A percentile compares a stretch with the other conserved stretches of the same genome.
These are phyloP conservation scores for Zoysia pacifica DNA, from an alignment of 176 grass and related monocot species.

Conservation along the genomic window DNA sequence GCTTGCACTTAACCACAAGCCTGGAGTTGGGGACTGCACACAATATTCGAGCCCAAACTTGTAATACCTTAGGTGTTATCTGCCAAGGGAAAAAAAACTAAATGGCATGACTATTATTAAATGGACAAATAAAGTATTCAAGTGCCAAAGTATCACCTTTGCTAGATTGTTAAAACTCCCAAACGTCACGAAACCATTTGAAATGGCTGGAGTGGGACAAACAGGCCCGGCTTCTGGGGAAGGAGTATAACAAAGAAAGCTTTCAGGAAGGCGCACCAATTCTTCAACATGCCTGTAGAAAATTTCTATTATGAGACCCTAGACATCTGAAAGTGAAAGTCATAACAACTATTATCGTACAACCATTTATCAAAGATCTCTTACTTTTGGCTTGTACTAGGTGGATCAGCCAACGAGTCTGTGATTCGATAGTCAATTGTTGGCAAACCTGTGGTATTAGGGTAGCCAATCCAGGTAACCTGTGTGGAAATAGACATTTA, in stretches of 20 bases:
- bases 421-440: constrained; percentile 96
- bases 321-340: constrained; percentile 15
- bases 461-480: constrained; percentile 99
- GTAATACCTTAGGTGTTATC: constrained; percentile 95
- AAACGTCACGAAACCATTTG: constrained; percentile 94
- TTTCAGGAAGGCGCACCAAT: constrained; percentile 81
- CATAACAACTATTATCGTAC: constrained; percentile 9
- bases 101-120: constrained; percentile 22
- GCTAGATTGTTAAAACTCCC: constrained; percentile 99
- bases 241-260: constrained; percentile 97
- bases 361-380: constrained; percentile 3
- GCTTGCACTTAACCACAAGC: constrained; percentile 96
- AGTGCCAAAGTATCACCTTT: constrained; percentile 62
- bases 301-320: constrained; percentile 30
- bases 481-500: constrained; percentile 35
- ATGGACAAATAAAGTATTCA: constrained; percentile 13
- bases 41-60: constrained; percentile 93
- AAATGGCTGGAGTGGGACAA: constrained; percentile 77
- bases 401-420: constrained; percentile 82
- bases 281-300: constrained; percentile 87
- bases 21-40: constrained; percentile 87
- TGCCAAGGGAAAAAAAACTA: constrained; percentile 35
- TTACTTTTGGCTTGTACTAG: constrained; percentile 79
- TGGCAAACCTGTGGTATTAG: constrained; percentile 98
- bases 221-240: constrained; percentile 96